A percentile compares a stretch with the other conserved stretches of the same genome.
Evolutionary conservation across 805 yeast genomes (phyloP).

Genomic region (Lipomyces spencermartinsiae): DNA sequence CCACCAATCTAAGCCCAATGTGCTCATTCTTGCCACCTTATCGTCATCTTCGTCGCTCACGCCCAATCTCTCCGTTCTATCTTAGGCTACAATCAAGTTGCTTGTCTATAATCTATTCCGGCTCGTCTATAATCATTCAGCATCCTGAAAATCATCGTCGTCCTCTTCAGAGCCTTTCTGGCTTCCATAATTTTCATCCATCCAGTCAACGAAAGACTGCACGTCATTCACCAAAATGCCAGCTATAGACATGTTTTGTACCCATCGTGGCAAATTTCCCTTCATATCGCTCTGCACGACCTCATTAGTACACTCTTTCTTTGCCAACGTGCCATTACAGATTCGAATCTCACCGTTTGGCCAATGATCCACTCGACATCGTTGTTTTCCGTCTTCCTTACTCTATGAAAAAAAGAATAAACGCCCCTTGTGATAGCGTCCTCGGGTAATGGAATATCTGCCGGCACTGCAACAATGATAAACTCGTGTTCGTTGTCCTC

Average conservation of each 20-base stretch:
- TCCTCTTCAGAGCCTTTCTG: slow-evolving; percentile 2
- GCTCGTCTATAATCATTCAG: not conserved
- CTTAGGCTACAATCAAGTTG: not conserved
- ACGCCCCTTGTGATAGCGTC: slow-evolving; percentile 31
- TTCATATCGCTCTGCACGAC: slow-evolving; percentile 35
- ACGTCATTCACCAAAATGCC: slow-evolving; percentile 30
- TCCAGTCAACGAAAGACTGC: slow-evolving; percentile 25
- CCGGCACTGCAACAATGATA: slow-evolving; percentile 31
- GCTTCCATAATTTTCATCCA: slow-evolving; percentile 27
- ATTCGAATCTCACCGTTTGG: slow-evolving; percentile 21
- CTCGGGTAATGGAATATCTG: slow-evolving; percentile 30
- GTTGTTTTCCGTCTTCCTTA: slow-evolving; percentile 18
- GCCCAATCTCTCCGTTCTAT: not conserved
- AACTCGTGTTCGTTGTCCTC: slow-evolving; percentile 22
- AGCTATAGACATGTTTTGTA: slow-evolving; percentile 30
- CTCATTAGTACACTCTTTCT: not conserved
- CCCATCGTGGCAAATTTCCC: slow-evolving; percentile 34
- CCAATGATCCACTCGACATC: slow-evolving; percentile 26
- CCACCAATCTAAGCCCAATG: no score
- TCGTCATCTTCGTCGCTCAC: not conserved
- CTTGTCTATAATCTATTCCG: not conserved
- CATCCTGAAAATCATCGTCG: slow-evolving; percentile 1
- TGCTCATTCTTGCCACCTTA: no score
- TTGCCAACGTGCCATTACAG: slow-evolving; percentile 1
- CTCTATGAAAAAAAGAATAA: slow-evolving; percentile 30